Evolutionary conservation across 495 filamentous ascomycete species (phyloP).

Genomic region (Penicillium nucicola): DNA sequence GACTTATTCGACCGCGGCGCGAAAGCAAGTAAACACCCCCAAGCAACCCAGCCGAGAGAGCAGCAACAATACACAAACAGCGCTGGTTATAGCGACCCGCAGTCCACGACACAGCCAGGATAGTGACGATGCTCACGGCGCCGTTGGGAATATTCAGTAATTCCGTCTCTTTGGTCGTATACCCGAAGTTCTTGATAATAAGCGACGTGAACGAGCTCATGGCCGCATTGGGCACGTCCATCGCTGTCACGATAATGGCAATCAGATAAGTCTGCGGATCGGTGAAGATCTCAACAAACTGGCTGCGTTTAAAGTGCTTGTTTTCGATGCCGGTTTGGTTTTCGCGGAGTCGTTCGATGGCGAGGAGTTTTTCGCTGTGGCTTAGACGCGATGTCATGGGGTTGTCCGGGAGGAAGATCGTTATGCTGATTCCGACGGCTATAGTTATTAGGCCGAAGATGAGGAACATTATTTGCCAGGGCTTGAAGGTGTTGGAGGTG

Average conservation of each 20-base stretch:
- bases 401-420: slow-evolving; percentile 49
- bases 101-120: slow-evolving; percentile 45
- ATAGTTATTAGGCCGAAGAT: slow-evolving; percentile 39
- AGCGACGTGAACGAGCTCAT: slow-evolving; percentile 27
- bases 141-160: slow-evolving; percentile 65
- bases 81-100: slow-evolving; percentile 44
- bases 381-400: slow-evolving; percentile 44
- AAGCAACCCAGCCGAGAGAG: slow-evolving; percentile 40
- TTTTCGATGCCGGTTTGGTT: slow-evolving; percentile 56
- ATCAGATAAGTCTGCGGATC: slow-evolving; percentile 34
- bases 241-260: slow-evolving; percentile 23
- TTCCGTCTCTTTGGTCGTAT: slow-evolving; percentile 50
- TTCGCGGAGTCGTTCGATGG: slow-evolving; percentile 51
- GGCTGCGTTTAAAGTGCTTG: slow-evolving; percentile 51
- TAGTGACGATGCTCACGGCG: slow-evolving; percentile 52
- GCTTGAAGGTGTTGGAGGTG: slow-evolving; percentile 24
- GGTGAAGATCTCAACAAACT: slow-evolving; percentile 35
- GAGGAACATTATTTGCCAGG: slow-evolving; percentile 41
- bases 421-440: slow-evolving; percentile 25
- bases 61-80: slow-evolving; percentile 43
- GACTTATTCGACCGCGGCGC: slow-evolving; percentile 29
- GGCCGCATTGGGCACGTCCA: slow-evolving; percentile 26
- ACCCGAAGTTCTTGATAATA: slow-evolving; percentile 57
- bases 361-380: slow-evolving; percentile 44
- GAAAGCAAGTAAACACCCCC: slow-evolving; percentile 63